These are phyloP conservation scores for Clavispora fructus DNA, from an alignment of 805 yeast species.

Conservation along the genomic window DNA sequence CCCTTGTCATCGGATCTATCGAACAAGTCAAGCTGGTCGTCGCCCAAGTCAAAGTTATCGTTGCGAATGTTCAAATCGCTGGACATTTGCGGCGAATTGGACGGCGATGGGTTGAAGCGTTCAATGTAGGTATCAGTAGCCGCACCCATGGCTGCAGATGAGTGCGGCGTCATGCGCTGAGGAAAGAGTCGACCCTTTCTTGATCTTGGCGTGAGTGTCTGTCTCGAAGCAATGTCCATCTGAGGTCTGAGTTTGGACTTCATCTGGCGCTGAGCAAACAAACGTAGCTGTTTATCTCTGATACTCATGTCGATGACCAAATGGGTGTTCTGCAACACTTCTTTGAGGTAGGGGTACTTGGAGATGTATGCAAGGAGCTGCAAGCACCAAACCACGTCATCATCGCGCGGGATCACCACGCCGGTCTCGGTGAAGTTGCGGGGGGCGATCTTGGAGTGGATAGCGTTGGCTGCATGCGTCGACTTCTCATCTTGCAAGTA, in stretches of 20 bases:
- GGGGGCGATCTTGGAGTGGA: slow-evolving; percentile 28
- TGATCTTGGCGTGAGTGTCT: slow-evolving; percentile 31
- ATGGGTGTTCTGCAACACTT: slow-evolving; percentile 67
- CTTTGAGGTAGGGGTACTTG: slow-evolving; percentile 78
- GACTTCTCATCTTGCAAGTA: slow-evolving; percentile 30
- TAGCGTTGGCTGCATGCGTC: slow-evolving; percentile 20
- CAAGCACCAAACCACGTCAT: slow-evolving; percentile 89
- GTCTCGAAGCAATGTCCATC: slow-evolving; percentile 24
- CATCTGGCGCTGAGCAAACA: slow-evolving; percentile 32
- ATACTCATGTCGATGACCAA: slow-evolving; percentile 61
- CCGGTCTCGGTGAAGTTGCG: slow-evolving; percentile 51
- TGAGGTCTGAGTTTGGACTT: slow-evolving; percentile 27
- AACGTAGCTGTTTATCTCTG: slow-evolving; percentile 35
- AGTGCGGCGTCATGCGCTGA: slow-evolving; percentile 8
- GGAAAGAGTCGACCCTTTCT: slow-evolving; percentile 17
- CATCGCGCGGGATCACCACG: slow-evolving; percentile 81
- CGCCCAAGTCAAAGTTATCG: slow-evolving; percentile 28
- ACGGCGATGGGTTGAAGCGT: slow-evolving; percentile 30
- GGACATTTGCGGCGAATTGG: slow-evolving; percentile 37
- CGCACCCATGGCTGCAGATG: slow-evolving; percentile 1
- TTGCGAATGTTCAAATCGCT: slow-evolving; percentile 28
- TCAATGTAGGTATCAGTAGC: slow-evolving; percentile 11
- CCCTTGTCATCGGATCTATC: slow-evolving; percentile 17
- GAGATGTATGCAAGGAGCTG: slow-evolving; percentile 91
- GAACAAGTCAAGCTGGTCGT: slow-evolving; percentile 31